Percentiles rank a stretch among this genome's conserved stretches.
Conservation (phyloP, 192 early-diverging fungal genomes). For the Obelidium mucronatum region DNA sequence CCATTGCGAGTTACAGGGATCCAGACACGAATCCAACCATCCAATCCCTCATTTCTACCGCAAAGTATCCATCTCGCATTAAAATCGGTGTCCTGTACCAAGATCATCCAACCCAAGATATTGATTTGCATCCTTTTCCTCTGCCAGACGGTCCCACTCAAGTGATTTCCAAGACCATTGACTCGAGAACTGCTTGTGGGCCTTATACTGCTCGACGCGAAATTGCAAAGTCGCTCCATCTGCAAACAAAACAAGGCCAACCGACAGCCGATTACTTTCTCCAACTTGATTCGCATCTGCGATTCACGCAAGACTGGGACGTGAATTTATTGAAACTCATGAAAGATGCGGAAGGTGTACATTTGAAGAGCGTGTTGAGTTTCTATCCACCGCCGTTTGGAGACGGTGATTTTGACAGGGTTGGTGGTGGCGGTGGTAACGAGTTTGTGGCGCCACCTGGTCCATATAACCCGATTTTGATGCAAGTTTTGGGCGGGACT, state of each 20-base stretch:
- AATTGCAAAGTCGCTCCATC: background rate
- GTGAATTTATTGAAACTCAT: background rate
- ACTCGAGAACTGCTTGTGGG: background rate
- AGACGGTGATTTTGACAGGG: background rate
- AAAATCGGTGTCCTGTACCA: conserved; percentile 35
- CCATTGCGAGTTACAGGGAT: conserved; percentile 38
- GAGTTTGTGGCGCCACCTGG: background rate
- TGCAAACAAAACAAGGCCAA: background rate
- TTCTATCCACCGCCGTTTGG: conserved; percentile 38
- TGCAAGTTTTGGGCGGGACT: conserved; percentile 3
- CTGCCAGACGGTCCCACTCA: background rate
- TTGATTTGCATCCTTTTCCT: conserved; percentile 1
- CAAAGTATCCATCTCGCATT: conserved; percentile 24
- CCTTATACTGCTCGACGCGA: conserved; percentile 21
- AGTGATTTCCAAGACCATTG: background rate
- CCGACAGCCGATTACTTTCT: conserved; percentile 11
- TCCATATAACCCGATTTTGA: conserved; percentile 22
- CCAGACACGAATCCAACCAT: conserved; percentile 34
- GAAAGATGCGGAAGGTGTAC: background rate
- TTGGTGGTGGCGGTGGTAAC: too few species aligned
- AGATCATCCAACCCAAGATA: conserved; percentile 37
- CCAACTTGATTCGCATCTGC: conserved; percentile 46
- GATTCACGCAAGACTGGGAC: conserved; percentile 37
- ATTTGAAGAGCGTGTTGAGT: conserved; percentile 24
- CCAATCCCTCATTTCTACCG: conserved; percentile 4